Base-by-base conservation (phyloP, 495 filamentous ascomycete genomes). In the Rostrohypoxylon terebratum region DNA sequence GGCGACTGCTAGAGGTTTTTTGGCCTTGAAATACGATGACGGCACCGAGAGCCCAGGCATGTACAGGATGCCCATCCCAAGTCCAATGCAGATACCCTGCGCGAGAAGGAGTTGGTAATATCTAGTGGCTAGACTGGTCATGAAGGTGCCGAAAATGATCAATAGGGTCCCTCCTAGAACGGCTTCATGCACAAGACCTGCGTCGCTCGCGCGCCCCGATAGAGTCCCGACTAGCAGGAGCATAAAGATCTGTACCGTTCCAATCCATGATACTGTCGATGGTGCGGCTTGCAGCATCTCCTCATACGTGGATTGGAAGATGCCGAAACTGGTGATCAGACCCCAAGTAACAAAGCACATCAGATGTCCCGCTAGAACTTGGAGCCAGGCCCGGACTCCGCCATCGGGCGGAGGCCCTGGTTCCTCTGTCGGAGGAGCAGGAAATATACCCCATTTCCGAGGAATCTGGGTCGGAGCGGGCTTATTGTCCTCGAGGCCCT, bases 51-150 rank as follows among this genome's bases (percentile, higher is more conserved):
- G 75, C 0, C 87, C 84, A 1, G 92, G 92, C 68, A 88, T 88
- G 75, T 93, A 96, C 61, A 92, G 82, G 7, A 92, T 81, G 0
- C 93, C 93, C 78, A 89, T 90, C 0, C 91, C 92, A 36, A 96
- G 72, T 0, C 94, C 93, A 57, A 87, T 86, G 13, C 88, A 87
- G n/a, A 96, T 63, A 0, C 93, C 93, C 75, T 97, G 94, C 0
- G 93, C 87, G 10, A 97, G 85, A 71, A 97, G 88, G 2, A 97
- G 78, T 69, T 96, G 94, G 88, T 89, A 96, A 77, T 92, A 92
- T 47, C 81, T 69, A 2, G 86, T 90, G 61, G 63, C 59, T 8
- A 72, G 74, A 20, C 82, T 86, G 10, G 89, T 84, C 90, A 93
- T 92, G 88, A 92, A 91, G 18, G 92, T 78, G 23, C 90, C 90